Conservation (phyloP, 768 basidiomycete species). For the Lenzites betulinus region DNA sequence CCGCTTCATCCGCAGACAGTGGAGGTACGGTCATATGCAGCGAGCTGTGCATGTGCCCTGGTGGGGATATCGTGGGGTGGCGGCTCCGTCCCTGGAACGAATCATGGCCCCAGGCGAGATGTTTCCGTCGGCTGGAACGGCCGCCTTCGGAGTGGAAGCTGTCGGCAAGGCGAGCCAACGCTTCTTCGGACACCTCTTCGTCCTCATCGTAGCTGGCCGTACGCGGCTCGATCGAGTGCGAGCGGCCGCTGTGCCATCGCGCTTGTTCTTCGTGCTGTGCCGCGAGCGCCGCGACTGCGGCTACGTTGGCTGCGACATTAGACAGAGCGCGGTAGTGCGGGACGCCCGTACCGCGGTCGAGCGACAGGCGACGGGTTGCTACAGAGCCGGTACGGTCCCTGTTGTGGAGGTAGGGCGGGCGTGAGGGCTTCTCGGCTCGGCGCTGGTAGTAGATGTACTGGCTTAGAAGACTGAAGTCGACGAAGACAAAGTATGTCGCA, state of each 20-base stretch:
- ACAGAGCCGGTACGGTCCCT: constrained; percentile 15
- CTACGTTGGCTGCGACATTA: constrained; percentile 69
- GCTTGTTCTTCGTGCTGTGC: constrained; percentile 56
- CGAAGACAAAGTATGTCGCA: constrained; percentile 85
- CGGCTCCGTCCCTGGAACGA: constrained; percentile 32
- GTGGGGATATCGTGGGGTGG: constrained; percentile 25
- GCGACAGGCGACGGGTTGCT: constrained; percentile 46
- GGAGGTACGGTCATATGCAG: constrained; percentile 36
- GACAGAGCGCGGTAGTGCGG: constrained; percentile 72
- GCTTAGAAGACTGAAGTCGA: constrained; percentile 72
- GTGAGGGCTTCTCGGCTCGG: constrained; percentile 15
- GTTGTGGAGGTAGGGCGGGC: constrained; percentile 18
- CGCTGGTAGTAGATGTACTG: constrained; percentile 83
- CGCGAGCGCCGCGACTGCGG: constrained; percentile 68
- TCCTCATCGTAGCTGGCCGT: constrained; percentile 40
- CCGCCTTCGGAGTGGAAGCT: constrained; percentile 79
- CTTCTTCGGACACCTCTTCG: constrained; percentile 50
- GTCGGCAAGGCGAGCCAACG: constrained; percentile 60
- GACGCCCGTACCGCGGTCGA: constrained; percentile 52
- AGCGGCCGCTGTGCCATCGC: constrained; percentile 34
- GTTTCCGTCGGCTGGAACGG: constrained; percentile 46
- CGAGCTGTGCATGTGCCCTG: constrained; percentile 29
- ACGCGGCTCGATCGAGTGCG: constrained; percentile 14
- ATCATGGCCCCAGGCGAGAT: constrained; percentile 71
- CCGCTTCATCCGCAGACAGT: constrained; percentile 28